Evolutionary conservation across 2,329 filamentous ascomycete genomes (phyloP), one percentile per base, ranked within the genome.

Genomic region (Neopestalotiopsis sp.): DNA sequence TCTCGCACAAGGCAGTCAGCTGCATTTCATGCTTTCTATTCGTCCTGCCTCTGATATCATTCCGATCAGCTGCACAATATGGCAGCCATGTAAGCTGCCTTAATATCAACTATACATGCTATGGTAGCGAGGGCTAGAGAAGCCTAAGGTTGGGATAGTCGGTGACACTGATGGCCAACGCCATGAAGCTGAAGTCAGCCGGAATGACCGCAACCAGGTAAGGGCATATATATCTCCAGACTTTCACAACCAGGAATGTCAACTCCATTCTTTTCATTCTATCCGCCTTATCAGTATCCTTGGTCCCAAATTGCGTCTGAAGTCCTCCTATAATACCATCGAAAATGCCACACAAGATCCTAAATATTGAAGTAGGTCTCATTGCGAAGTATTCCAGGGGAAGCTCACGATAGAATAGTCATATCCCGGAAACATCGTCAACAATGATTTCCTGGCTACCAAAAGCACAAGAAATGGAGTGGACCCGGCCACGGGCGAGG

Each of bases 401-500:
- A n/a, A n/a, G 45, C 45, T 53, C 17, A 53, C 6, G 4, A 9
- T 17, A 53, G 17, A 14, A 62, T 59, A 62, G 59, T n/a, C 59
- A n/a, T 69, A 58, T 14, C 68, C 64, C 7, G 68, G 68, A 49
- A 69, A 69, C 45, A 67, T 69, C 42, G 63, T 69, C 53, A 69
- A 69, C 58, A 67, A 67, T 56, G 68, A 67, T 17, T 49, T 69
- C 34, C 32, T 69, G 38, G 24, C 38, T 5, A 63, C 62, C 4
- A 9, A 14, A 10, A 49, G 63, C 20, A 68, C 67, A 6, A 34
- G 69, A 30, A 56, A 65, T 45, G 17, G n/a, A 13, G 45, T 69
- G 12, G 79, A 82, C 72, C 80, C 81, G 2, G 74, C 76, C 17
- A 82, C 77, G 17, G 76, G 72, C 17, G 71, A 79, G 67, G 67